Percentiles rank a stretch among this genome's conserved stretches.
These are phyloP conservation scores for Psidium friedrichsthalianum DNA, from an alignment of 345 rosid species.

Conservation along the genomic window DNA sequence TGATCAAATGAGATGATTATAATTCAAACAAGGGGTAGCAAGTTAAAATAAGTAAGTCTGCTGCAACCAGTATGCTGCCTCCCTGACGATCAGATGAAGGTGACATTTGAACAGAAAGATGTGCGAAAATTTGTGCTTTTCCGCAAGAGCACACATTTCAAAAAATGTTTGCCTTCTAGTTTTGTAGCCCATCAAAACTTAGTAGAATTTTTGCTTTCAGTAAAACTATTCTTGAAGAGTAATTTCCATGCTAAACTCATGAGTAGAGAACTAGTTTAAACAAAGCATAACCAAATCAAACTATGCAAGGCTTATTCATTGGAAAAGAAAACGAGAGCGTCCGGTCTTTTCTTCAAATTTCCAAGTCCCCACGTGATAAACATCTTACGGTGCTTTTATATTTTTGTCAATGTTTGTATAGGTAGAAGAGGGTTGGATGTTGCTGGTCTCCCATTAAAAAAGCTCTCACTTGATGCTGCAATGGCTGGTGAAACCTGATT, in stretches of 20 bases:
- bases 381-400: background rate
- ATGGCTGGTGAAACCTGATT: conserved; percentile 36
- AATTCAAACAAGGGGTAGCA: background rate
- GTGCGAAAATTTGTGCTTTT: background rate
- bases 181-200: background rate
- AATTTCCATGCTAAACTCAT: background rate
- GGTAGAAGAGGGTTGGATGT: conserved; percentile 63
- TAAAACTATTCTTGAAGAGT: background rate
- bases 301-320: background rate
- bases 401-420: conserved; percentile 2
- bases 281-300: background rate
- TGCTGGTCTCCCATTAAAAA: conserved; percentile 51
- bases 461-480: conserved; percentile 42
- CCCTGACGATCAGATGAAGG: background rate
- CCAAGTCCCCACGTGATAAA: background rate
- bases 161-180: background rate
- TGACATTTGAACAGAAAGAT: background rate
- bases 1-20: background rate
- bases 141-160: background rate
- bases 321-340: background rate
- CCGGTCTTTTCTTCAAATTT: background rate
- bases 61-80: background rate
- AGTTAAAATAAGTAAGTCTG: background rate
- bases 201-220: background rate
- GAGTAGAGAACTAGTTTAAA: background rate